Conservation (phyloP, 148 eudicot species). For the Silene latifolia region DNA sequence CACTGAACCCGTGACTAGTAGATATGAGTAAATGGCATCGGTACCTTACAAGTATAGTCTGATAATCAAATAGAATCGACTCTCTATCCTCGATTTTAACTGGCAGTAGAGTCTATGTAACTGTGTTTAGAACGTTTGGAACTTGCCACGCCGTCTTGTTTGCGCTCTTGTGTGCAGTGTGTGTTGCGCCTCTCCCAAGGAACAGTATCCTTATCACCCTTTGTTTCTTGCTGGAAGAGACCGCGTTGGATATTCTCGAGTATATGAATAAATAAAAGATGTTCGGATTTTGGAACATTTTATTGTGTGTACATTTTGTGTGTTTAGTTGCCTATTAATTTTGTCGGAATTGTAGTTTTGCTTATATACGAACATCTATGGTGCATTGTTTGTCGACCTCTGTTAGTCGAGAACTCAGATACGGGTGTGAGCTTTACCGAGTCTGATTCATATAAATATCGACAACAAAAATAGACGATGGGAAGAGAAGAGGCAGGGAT, state of each 20-base stretch:
- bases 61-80: constrained; percentile 14
- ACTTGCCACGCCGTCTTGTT: background rate
- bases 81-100: constrained; percentile 30
- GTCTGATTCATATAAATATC: background rate
- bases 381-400: background rate
- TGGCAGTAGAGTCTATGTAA: constrained; percentile 32
- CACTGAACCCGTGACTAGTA: constrained; percentile 13
- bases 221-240: constrained; percentile 18
- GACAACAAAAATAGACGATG: background rate
- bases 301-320: background rate
- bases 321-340: background rate
- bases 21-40: constrained; percentile 12
- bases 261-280: constrained; percentile 18
- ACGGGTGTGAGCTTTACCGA: background rate
- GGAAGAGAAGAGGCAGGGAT: background rate
- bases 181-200: constrained; percentile 9
- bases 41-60: background rate
- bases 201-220: background rate
- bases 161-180: background rate
- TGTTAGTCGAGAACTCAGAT: background rate
- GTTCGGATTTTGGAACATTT: background rate
- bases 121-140: constrained; percentile 14
- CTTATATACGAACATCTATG: background rate
- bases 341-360: background rate
- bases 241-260: constrained; percentile 11